Percentiles rank a stretch among this genome's conserved stretches.
phyloP scores from a whole-genome alignment of 2,329 filamentous ascomycete genomes.

The Coleophoma cylindrospora region DNA sequence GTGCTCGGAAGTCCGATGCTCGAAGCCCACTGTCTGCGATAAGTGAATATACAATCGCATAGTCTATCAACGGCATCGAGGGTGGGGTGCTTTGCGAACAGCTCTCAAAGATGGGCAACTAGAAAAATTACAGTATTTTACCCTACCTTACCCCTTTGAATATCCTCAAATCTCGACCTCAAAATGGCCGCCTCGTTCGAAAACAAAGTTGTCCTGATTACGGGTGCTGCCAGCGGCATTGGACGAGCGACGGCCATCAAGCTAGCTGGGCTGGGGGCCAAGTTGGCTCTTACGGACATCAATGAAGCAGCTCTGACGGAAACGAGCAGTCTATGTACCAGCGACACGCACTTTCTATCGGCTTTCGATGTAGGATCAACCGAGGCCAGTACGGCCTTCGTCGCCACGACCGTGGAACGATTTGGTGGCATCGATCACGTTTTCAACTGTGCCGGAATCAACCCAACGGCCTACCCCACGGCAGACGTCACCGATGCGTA shows the following conservation, averaged over 20 bases:
- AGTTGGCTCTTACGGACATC: constrained; percentile 23
- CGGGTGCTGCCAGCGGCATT: constrained; percentile 24
- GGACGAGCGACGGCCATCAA: constrained; percentile 20
- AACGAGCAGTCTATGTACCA: constrained; percentile 3
- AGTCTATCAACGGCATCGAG: not conserved
- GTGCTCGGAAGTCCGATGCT: not conserved
- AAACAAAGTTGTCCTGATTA: constrained; percentile 21
- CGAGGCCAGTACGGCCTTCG: constrained; percentile 16
- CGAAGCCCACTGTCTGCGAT: not conserved
- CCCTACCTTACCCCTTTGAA: no score
- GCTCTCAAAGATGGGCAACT: not conserved
- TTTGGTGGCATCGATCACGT: constrained; percentile 29
- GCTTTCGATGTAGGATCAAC: constrained; percentile 24
- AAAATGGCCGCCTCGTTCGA: not conserved
- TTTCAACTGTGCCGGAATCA: constrained; percentile 41
- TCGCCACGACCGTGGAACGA: constrained; percentile 13
- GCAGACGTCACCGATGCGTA: constrained; percentile 38
- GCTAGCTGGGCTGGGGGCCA: constrained; percentile 20
- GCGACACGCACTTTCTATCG: constrained; percentile 7
- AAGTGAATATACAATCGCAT: not conserved
- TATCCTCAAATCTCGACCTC: no score
- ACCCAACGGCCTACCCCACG: constrained; percentile 36
- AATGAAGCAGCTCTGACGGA: constrained; percentile 16
- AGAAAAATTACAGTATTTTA: not conserved
- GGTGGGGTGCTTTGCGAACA: not conserved